Percentiles rank a stretch among this genome's conserved stretches.
phyloP scores from a whole-genome alignment of 1,284 basidiomycete species.

The Melanopsichium pennsylvanicum region DNA sequence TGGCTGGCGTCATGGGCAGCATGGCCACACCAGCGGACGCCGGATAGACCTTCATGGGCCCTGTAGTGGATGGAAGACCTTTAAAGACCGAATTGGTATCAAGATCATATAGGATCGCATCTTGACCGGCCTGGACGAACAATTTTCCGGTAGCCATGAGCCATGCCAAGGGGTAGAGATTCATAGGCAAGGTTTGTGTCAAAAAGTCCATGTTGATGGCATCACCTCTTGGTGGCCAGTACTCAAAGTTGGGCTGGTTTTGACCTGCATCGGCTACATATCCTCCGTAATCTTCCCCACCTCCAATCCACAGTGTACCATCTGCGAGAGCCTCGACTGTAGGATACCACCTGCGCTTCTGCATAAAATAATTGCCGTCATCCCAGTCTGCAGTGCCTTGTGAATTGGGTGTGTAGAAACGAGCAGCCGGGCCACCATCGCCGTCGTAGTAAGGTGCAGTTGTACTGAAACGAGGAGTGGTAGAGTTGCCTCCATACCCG shows the following conservation, averaged over 20 bases:
- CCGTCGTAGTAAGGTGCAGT: slow-evolving; percentile 33
- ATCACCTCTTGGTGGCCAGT: slow-evolving; percentile 33
- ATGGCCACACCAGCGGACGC: slow-evolving; percentile 87
- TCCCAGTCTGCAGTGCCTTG: slow-evolving; percentile 20
- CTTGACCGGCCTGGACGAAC: slow-evolving; percentile 54
- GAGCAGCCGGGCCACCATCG: slow-evolving; percentile 38
- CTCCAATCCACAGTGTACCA: slow-evolving; percentile 35
- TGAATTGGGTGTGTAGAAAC: slow-evolving; percentile 34
- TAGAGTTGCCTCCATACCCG: slow-evolving; percentile 47
- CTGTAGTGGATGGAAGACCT: slow-evolving; percentile 24
- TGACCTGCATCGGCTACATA: slow-evolving; percentile 25
- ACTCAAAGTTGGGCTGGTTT: slow-evolving; percentile 46
- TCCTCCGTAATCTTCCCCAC: slow-evolving; percentile 40
- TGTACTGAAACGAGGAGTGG: slow-evolving; percentile 26
- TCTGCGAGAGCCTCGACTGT: slow-evolving; percentile 43
- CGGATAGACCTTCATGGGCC: slow-evolving; percentile 74
- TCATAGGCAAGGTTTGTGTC: slow-evolving; percentile 38
- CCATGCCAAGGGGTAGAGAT: slow-evolving; percentile 57
- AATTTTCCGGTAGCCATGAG: slow-evolving; percentile 51
- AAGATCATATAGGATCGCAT: slow-evolving; percentile 37
- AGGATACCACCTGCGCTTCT: slow-evolving; percentile 38
- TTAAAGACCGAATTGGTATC: slow-evolving; percentile 24
- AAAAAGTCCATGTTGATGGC: slow-evolving; percentile 41
- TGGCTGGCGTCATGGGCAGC: slow-evolving; percentile 85
- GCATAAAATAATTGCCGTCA: slow-evolving; percentile 33